Evolutionary conservation across 345 rosid species (phyloP).

Genomic region (Euphorbia pulcherrima): DNA sequence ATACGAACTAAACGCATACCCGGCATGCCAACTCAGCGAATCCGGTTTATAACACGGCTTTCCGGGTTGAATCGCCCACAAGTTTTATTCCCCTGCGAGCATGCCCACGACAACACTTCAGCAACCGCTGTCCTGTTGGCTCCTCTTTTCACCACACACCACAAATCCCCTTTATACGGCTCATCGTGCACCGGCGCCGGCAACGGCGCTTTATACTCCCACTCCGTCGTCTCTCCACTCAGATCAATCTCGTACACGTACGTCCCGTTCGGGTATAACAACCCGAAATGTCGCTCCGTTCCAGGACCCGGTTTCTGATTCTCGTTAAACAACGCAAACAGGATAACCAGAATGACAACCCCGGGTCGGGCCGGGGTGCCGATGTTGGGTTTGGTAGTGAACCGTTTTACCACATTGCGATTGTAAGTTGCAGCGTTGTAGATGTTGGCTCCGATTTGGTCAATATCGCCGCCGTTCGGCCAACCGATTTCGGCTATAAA

Average conservation of each 20-base stretch:
- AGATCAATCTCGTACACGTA: constrained; percentile 59
- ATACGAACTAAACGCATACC: constrained; percentile 79
- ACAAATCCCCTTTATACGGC: constrained; percentile 64
- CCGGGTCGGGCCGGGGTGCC: constrained; percentile 94
- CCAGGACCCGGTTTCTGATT: constrained; percentile 85
- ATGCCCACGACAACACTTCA: constrained; percentile 67
- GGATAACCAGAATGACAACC: constrained; percentile 50
- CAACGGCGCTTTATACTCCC: constrained; percentile 36
- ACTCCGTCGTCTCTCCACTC: constrained; percentile 49
- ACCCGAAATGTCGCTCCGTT: constrained; percentile 91
- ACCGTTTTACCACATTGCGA: constrained; percentile 59
- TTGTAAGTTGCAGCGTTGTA: constrained; percentile 87
- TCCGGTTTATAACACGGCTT: constrained; percentile 50
- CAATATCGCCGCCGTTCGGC: constrained; percentile 87
- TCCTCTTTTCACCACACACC: constrained; percentile 71
- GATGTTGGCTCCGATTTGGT: constrained; percentile 83
- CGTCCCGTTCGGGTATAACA: constrained; percentile 63
- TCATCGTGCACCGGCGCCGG: constrained; percentile 71
- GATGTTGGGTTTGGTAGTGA: constrained; percentile 50
- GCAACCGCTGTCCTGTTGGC: constrained; percentile 53
- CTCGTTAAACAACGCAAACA: constrained; percentile 82
- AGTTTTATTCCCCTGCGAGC: constrained; percentile 84
- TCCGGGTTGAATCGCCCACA: constrained; percentile 65
- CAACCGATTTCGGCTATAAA: constrained; percentile 96
- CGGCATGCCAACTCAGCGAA: constrained; percentile 56